phyloP scores from a whole-genome alignment of 345 rosid genomes.

The Pistacia integerrima region DNA sequence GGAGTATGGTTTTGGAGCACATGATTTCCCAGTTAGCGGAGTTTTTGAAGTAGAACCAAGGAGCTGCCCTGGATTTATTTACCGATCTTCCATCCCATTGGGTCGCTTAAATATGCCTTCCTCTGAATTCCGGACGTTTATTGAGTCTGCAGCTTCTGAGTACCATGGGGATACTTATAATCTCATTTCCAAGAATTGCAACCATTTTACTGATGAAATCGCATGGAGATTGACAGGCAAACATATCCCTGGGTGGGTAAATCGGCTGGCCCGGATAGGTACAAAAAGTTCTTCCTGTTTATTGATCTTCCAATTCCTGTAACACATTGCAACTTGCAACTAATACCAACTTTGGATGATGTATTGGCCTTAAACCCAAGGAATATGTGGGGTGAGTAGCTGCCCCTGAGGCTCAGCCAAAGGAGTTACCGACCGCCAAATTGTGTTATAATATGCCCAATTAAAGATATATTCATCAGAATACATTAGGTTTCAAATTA shows the following conservation, averaged over 20 bases:
- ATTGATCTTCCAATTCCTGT: not conserved
- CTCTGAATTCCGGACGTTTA: slow-evolving; percentile 53
- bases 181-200: slow-evolving; percentile 79
- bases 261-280: slow-evolving; percentile 80
- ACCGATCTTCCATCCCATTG: slow-evolving; percentile 51
- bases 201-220: slow-evolving; percentile 72
- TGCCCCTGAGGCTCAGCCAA: not conserved
- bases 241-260: slow-evolving; percentile 74
- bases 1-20: slow-evolving; percentile 82
- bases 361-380: not conserved
- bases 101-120: slow-evolving; percentile 51
- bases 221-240: slow-evolving; percentile 56
- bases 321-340: not conserved
- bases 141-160: slow-evolving; percentile 66
- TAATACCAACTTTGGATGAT: not conserved
- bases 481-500: not conserved
- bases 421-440: not conserved
- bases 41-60: slow-evolving; percentile 81
- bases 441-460: not conserved
- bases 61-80: slow-evolving; percentile 71
- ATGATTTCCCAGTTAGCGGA: slow-evolving; percentile 74
- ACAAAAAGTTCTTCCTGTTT: slow-evolving; percentile 13
- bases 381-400: not conserved
- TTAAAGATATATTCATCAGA: not conserved
- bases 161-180: slow-evolving; percentile 85